Base-by-base conservation (phyloP, 2,329 filamentous ascomycete genomes). In the Colletotrichum eremochloae region DNA sequence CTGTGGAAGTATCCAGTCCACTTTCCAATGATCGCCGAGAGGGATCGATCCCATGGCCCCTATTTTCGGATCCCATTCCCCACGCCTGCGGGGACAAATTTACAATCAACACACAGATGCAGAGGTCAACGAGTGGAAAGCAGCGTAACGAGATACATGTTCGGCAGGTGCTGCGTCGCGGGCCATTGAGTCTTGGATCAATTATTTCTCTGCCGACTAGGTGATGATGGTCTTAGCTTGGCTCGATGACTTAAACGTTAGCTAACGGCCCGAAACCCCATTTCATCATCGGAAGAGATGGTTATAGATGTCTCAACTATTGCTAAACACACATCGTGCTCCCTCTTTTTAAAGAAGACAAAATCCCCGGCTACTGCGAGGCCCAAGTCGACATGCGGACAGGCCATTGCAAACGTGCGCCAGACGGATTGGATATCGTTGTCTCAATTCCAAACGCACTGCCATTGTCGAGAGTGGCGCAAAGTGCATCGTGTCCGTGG, bases 21-120 rank as follows among this genome's bases (percentile, higher is more conserved):
- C 24, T 44, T 31, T 33, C 15, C 15, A 63, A 58, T 68, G 64
- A 71, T 71, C 68, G 68, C 50, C 64, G 52, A 58, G 68, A 68
- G 64, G 57, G 65, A 52, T 52, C 44, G 65, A 52, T 52, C 44
- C 20, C 33, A 52, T 15, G 50, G 44, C 56, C 62, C 62, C 36
- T 57, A 62, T 67, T 57, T 53, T 44, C 50, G 29, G 18, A 44
- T 18, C 57, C n/a, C 44, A 52, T 44, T 48, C 36, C 24, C 64
- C 64, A 63, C 57, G 52, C 38, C 38, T 57, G 64, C 52, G 68
- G 68, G 61, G 57, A 42, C 33, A 33, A 36, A 68, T 57, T 1
- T 38, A 36, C 20, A 36, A 15, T 44, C 24, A 24, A 24, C 24
- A 24, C 24, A 20, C 50, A 31, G 15, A 50, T 33, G 48, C 42